phyloP scores from a whole-genome alignment of 2,329 filamentous ascomycete species.

The Aspergillus quadricinctus region DNA sequence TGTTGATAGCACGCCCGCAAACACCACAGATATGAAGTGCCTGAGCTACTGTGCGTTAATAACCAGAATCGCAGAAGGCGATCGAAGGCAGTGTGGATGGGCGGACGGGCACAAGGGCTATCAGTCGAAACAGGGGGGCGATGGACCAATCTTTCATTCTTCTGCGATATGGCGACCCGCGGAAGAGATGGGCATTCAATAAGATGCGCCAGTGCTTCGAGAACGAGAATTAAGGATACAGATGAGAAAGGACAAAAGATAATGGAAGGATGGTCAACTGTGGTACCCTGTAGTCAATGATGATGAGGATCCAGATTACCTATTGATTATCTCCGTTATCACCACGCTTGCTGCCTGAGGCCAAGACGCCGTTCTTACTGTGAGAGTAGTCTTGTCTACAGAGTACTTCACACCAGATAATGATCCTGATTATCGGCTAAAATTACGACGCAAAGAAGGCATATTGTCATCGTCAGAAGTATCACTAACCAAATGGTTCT shows the following conservation, averaged over 20 bases:
- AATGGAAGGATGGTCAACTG: not conserved
- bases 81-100: not conserved
- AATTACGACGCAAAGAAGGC: too few species aligned
- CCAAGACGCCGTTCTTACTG: not conserved
- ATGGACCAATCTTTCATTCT: not conserved
- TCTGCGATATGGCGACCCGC: not conserved
- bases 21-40: not conserved
- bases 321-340: conserved; percentile 18
- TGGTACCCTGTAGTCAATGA: not conserved
- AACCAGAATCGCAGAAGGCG: not conserved
- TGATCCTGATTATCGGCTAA: not conserved
- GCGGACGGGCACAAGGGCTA: not conserved
- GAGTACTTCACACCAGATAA: not conserved
- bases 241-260: not conserved
- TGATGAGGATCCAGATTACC: not conserved
- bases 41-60: not conserved
- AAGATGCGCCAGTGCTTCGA: not conserved
- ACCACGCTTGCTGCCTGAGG: conserved; percentile 3
- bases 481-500: too few species aligned
- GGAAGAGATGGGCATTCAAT: not conserved
- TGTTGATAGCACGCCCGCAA: not conserved
- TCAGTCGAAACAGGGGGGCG: not conserved
- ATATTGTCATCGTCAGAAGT: too few species aligned
- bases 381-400: not conserved
- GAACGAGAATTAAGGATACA: not conserved